Conservation (phyloP, 306 rosid genomes). For the Cicer yamashitae region DNA sequence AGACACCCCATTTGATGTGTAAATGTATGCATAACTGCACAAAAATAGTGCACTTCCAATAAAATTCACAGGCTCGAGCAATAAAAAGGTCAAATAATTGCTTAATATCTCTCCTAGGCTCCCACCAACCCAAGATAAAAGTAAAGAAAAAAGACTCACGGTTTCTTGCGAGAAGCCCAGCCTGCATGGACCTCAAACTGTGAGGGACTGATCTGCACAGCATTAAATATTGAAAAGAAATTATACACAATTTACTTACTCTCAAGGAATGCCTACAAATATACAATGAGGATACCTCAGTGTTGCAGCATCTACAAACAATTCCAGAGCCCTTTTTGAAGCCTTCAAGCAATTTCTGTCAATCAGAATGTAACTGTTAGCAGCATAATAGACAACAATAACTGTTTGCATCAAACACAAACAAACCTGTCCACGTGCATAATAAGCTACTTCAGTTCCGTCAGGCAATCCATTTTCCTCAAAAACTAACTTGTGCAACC, state of each 20-base stretch:
- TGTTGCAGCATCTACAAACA: slow-evolving; percentile 87
- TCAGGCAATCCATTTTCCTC: slow-evolving; percentile 93
- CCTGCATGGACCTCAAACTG: slow-evolving; percentile 98
- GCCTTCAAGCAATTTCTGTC: slow-evolving; percentile 92
- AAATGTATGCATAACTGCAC: slow-evolving; percentile 91
- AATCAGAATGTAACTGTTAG: slow-evolving; percentile 38
- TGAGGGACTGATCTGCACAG: slow-evolving; percentile 91
- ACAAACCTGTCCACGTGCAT: slow-evolving; percentile 89
- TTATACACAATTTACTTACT: slow-evolving; percentile 33
- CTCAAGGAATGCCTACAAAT: slow-evolving; percentile 22
- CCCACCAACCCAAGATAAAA: slow-evolving; percentile 14
- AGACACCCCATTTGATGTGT: slow-evolving; percentile 95
- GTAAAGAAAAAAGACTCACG: slow-evolving; percentile 63
- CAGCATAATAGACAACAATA: slow-evolving; percentile 38
- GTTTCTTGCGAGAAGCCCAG: slow-evolving; percentile 93
- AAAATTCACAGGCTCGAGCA: slow-evolving; percentile 36
- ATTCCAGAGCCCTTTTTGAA: slow-evolving; percentile 90
- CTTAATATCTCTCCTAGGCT: slow-evolving; percentile 38
- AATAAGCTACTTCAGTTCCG: slow-evolving; percentile 97
- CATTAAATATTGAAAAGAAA: slow-evolving; percentile 33
- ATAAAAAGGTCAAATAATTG: slow-evolving; percentile 35
- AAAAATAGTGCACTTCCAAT: slow-evolving; percentile 43
- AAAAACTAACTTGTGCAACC: slow-evolving; percentile 92
- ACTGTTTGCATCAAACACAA: slow-evolving; percentile 27
- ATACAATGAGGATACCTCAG: slow-evolving; percentile 60